These are phyloP conservation scores for Fraxinus americana DNA, from an alignment of 257 asterid genomes.

Conservation along the genomic window DNA sequence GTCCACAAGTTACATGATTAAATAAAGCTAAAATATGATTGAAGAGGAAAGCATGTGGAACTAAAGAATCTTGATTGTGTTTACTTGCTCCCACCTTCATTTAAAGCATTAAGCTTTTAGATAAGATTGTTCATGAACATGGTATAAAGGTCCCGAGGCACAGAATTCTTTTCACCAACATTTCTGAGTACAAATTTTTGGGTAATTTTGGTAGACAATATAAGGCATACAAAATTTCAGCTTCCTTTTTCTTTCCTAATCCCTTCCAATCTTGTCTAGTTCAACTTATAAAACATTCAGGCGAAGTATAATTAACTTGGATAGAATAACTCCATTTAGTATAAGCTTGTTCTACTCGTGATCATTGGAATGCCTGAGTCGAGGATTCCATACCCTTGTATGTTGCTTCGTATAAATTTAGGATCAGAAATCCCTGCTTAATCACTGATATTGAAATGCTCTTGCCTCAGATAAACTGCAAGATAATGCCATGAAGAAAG, in stretches of 20 bases:
- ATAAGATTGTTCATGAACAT: neutral
- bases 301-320: neutral
- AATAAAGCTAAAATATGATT: neutral
- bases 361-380: neutral
- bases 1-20: neutral
- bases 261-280: neutral
- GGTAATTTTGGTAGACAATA: neutral
- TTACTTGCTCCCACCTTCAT: neutral
- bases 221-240: neutral
- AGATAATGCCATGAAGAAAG: constrained; percentile 59
- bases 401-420: neutral
- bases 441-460: neutral
- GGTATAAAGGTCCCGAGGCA: neutral
- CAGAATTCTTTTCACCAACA: neutral
- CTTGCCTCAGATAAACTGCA: constrained; percentile 53
- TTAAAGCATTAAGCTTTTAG: neutral
- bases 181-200: no score
- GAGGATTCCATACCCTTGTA: neutral
- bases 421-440: neutral
- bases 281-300: no score
- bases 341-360: neutral
- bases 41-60: neutral
- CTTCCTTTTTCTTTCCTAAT: neutral
- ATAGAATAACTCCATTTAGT: neutral
- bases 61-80: neutral